Conservation (phyloP, 2,329 filamentous ascomycete genomes). For the Cryphonectria parasitica region DNA sequence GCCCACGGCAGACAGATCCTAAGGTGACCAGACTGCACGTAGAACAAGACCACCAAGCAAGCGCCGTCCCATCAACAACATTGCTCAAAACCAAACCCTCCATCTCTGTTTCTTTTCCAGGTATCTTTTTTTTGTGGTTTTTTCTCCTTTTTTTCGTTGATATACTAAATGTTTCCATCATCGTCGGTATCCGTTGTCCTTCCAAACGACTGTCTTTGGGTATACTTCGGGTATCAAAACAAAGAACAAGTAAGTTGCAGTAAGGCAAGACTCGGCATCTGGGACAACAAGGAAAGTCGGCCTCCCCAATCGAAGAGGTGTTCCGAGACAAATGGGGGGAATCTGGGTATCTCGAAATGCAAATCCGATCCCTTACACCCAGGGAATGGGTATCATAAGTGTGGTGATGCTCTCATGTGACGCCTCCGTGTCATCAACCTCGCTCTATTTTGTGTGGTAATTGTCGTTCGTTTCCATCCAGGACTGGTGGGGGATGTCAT, state of each 20-base stretch:
- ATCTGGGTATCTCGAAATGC: slow-evolving; percentile 62
- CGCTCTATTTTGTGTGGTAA: slow-evolving; percentile 35
- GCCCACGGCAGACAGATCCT: slow-evolving; percentile 17
- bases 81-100: slow-evolving; percentile 21
- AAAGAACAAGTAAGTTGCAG: slow-evolving; percentile 36
- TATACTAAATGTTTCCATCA: slow-evolving; percentile 24
- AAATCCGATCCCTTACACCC: slow-evolving; percentile 49
- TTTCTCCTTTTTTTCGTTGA: slow-evolving; percentile 19
- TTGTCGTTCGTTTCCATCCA: slow-evolving; percentile 29
- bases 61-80: slow-evolving; percentile 18
- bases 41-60: slow-evolving; percentile 18
- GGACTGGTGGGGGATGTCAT: slow-evolving; percentile 29
- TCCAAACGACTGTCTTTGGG: slow-evolving; percentile 35
- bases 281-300: slow-evolving; percentile 31
- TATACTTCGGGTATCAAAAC: slow-evolving; percentile 46
- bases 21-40: slow-evolving; percentile 9
- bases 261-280: slow-evolving; percentile 32
- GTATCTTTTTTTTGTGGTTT: slow-evolving; percentile 21
- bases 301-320: slow-evolving; percentile 28
- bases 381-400: slow-evolving; percentile 30
- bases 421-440: slow-evolving; percentile 34
- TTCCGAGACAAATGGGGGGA: slow-evolving; percentile 44
- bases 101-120: slow-evolving; percentile 16
- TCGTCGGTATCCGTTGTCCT: slow-evolving; percentile 34
- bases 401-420: slow-evolving; percentile 31